Evolutionary conservation across 2,329 filamentous ascomycete species (phyloP).

Genomic region (Capronia epimyces): DNA sequence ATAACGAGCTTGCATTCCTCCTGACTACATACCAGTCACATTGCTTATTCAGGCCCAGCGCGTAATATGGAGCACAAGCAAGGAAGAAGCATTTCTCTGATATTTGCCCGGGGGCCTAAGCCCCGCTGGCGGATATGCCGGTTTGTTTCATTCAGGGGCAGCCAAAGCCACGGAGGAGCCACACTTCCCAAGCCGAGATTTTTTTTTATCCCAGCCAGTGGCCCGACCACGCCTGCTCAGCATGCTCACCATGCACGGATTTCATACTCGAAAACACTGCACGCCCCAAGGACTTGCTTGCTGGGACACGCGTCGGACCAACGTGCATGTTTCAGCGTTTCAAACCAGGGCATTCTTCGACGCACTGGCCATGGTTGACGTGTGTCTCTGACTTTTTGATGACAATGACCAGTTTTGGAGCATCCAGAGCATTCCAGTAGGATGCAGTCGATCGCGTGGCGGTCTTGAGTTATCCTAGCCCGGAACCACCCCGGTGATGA

Average conservation of each 20-base stretch:
- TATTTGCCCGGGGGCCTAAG: neutral
- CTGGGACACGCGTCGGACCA: neutral
- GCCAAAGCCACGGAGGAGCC: conserved; percentile 1
- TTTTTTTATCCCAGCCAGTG: neutral
- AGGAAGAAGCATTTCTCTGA: neutral
- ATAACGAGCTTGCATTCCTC: neutral
- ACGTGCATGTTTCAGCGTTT: conserved; percentile 1
- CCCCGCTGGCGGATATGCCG: conserved; percentile 12
- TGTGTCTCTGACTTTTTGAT: neutral
- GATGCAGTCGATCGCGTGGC: neutral
- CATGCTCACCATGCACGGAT: conserved; percentile 3
- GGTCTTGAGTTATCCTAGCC: too few species aligned
- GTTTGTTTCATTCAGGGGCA: conserved; percentile 19
- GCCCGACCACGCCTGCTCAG: neutral
- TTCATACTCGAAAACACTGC: conserved; percentile 8
- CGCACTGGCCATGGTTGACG: neutral
- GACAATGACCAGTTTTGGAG: too few species aligned
- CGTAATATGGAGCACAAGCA: neutral
- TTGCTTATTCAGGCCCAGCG: neutral
- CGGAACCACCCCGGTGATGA: too few species aligned
- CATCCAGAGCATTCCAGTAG: neutral
- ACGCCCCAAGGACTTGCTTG: neutral
- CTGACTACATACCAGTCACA: neutral
- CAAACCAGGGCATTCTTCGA: neutral
- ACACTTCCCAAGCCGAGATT: neutral